Percentiles rank a stretch among this genome's conserved stretches.
Conservation (phyloP, 768 basidiomycete genomes). For the Candolleomyces eurysporus region DNA sequence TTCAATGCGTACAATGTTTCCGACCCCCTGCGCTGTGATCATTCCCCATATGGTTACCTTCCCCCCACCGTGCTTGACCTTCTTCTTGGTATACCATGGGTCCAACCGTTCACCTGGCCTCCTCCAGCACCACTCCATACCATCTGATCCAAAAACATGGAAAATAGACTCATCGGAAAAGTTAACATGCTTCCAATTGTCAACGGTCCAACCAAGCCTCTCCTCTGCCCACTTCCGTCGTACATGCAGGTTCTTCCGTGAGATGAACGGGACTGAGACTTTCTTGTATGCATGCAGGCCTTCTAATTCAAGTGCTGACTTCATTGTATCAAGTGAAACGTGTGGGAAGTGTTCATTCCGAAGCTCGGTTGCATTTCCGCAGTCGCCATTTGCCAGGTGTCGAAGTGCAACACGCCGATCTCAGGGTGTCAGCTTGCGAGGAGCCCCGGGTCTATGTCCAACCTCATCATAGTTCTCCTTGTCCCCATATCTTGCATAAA, state of each 20-base stretch:
- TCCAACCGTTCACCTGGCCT: slow-evolving; percentile 20
- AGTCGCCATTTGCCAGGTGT: neutral
- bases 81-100: slow-evolving; percentile 16
- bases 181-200: slow-evolving; percentile 25
- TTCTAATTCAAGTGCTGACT: neutral
- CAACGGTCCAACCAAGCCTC: slow-evolving; percentile 21
- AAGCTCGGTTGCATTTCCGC: slow-evolving; percentile 11
- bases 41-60: slow-evolving; percentile 21
- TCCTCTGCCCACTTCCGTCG: slow-evolving; percentile 19
- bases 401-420: neutral
- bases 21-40: slow-evolving; percentile 23
- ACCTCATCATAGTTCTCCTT: neutral
- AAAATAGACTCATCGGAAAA: slow-evolving; percentile 18
- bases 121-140: slow-evolving; percentile 24
- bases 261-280: slow-evolving; percentile 13
- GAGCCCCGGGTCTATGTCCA: neutral
- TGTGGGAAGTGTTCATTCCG: slow-evolving; percentile 13
- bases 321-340: slow-evolving; percentile 5
- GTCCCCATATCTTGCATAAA: too few species aligned
- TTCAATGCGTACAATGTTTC: slow-evolving; percentile 24
- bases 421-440: neutral
- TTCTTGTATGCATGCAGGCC: slow-evolving; percentile 3
- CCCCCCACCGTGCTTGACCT: slow-evolving; percentile 29
- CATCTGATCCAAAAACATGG: slow-evolving; percentile 29
- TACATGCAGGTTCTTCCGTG: slow-evolving; percentile 9